Evolutionary conservation across 345 rosid genomes (phyloP).

Genomic region (Eucalyptus pauciflora): DNA sequence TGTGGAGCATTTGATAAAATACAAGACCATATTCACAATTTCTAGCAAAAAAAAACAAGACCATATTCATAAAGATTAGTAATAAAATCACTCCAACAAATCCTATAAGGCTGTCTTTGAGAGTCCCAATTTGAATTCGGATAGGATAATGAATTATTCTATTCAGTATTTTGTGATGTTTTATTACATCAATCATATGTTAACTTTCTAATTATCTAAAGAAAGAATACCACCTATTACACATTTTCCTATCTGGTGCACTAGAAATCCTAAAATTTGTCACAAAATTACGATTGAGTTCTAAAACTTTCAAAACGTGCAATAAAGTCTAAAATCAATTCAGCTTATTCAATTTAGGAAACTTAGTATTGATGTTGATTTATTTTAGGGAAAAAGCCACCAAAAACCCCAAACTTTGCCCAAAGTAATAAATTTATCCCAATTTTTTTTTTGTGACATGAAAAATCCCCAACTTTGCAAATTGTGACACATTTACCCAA

Average conservation of each 20-base stretch:
- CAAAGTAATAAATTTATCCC: too few species aligned
- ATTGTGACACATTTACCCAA: too few species aligned
- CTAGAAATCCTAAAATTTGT: neutral
- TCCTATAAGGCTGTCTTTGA: neutral
- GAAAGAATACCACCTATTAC: neutral
- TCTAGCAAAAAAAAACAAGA: neutral
- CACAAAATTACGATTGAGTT: rapidly evolving
- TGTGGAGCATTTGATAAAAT: neutral
- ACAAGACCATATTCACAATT: neutral
- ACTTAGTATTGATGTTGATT: too few species aligned
- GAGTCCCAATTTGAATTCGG: neutral
- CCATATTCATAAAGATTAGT: neutral
- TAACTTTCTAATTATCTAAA: neutral
- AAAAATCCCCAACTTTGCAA: too few species aligned
- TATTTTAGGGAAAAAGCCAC: too few species aligned
- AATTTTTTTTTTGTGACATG: too few species aligned
- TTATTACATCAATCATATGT: neutral
- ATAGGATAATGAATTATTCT: neutral
- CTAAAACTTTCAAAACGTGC: too few species aligned
- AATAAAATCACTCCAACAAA: neutral
- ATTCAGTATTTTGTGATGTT: neutral
- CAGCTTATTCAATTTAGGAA: too few species aligned
- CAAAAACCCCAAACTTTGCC: too few species aligned
- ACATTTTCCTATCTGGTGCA: neutral
- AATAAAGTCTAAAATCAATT: too few species aligned